A percentile compares a stretch with the other conserved stretches of the same genome.
Evolutionary conservation across 176 grass and related monocot genomes (phyloP).

Genomic region (Eremochloa ophiuroides): DNA sequence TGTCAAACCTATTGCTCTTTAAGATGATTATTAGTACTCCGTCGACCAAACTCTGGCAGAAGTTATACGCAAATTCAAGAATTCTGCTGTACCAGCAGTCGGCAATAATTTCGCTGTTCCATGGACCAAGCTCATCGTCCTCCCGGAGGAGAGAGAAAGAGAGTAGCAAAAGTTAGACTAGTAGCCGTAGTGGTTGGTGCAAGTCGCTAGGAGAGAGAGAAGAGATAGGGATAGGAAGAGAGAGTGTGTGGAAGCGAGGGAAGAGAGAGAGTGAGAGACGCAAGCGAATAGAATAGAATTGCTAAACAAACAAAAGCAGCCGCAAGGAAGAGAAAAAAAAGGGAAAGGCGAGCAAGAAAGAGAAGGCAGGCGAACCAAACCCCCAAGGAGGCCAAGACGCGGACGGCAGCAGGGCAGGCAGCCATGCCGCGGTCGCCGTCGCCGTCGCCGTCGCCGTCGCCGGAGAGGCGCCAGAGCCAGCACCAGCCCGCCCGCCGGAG

Average conservation of each 20-base stretch:
- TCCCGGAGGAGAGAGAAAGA: conserved; percentile 25
- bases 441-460: conserved; percentile 39
- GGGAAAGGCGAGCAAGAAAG: conserved; percentile 24
- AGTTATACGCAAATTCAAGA: conserved; percentile 4
- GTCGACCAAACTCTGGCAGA: neutral
- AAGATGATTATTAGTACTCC: neutral
- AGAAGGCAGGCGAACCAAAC: conserved; percentile 33
- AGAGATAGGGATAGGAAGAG: conserved; percentile 34
- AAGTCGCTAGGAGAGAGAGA: conserved; percentile 51
- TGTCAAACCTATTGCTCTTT: neutral
- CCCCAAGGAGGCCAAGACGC: conserved; percentile 52
- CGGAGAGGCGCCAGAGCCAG: conserved; percentile 46
- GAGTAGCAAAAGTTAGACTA: conserved; percentile 29
- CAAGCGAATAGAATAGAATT: conserved; percentile 38
- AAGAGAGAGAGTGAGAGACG: conserved; percentile 37
- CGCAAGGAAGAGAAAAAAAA: conserved; percentile 28
- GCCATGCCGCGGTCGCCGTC: conserved; percentile 62
- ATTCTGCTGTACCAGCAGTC: neutral
- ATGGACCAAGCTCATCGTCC: conserved; percentile 40
- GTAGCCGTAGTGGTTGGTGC: conserved; percentile 51
- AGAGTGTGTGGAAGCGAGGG: conserved; percentile 5
- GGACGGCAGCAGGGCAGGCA: conserved; percentile 53
- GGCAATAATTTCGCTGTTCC: conserved; percentile 26
- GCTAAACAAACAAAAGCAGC: conserved; percentile 50
- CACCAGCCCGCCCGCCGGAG: conserved; percentile 26